phyloP scores from a whole-genome alignment of 148 eudicot genomes.

The Polygonum aviculare region DNA sequence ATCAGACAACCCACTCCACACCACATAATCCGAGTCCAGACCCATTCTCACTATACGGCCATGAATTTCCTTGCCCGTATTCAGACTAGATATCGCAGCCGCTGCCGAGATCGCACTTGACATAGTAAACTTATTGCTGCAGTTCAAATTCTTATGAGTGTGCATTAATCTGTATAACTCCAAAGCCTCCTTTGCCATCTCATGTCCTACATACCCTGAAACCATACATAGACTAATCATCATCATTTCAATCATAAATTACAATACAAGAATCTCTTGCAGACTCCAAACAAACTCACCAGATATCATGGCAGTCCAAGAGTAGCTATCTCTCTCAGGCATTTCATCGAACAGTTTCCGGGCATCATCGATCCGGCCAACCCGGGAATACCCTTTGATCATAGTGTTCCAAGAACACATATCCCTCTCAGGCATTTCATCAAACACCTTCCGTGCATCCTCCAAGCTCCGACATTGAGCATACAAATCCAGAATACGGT shows the following conservation, averaged over 20 bases:
- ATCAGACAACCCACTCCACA: slow-evolving; percentile 55
- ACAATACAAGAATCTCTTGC: background rate
- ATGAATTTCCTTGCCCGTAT: slow-evolving; percentile 49
- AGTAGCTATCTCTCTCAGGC: slow-evolving; percentile 45
- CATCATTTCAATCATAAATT: background rate
- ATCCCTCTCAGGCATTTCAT: slow-evolving; percentile 37
- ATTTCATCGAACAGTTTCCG: slow-evolving; percentile 41
- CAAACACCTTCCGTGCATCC: slow-evolving; percentile 44
- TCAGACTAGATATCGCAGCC: slow-evolving; percentile 29
- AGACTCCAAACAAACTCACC: slow-evolving; percentile 9
- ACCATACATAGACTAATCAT: background rate
- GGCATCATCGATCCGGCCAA: slow-evolving; percentile 18
- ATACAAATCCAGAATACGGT: slow-evolving; percentile 36
- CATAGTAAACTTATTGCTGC: slow-evolving; percentile 32
- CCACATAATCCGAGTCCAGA: slow-evolving; percentile 42
- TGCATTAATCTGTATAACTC: slow-evolving; percentile 42
- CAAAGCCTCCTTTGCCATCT: slow-evolving; percentile 38
- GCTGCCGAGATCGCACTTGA: slow-evolving; percentile 51
- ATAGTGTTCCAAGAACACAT: slow-evolving; percentile 51
- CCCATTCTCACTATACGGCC: slow-evolving; percentile 45
- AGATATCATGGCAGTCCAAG: slow-evolving; percentile 60
- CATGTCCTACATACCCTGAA: slow-evolving; percentile 39
- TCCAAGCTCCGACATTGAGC: slow-evolving; percentile 36
- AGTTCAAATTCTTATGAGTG: slow-evolving; percentile 19
- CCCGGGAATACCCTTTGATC: slow-evolving; percentile 39